Percentiles rank a stretch among this genome's conserved stretches.
phyloP scores from a whole-genome alignment of 2,329 filamentous ascomycete genomes.

The Fusarium abutilonis region DNA sequence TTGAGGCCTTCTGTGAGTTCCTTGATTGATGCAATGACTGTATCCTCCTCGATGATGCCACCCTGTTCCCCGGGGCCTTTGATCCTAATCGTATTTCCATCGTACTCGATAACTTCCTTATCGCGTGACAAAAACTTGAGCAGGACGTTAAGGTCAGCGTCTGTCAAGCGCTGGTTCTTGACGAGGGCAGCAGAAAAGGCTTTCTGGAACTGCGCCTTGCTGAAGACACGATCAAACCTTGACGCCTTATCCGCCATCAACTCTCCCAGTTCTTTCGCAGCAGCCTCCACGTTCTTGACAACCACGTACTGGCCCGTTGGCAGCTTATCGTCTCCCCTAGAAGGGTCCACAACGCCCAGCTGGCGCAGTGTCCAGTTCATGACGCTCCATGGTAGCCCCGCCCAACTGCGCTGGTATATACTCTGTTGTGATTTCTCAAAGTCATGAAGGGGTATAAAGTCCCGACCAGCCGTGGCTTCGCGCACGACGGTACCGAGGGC shows the following conservation, averaged over 20 bases:
- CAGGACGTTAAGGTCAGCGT: slow-evolving; percentile 74
- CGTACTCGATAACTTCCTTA: slow-evolving; percentile 65
- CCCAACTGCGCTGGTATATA: slow-evolving; percentile 76
- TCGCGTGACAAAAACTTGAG: slow-evolving; percentile 76
- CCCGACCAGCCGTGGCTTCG: slow-evolving; percentile 75
- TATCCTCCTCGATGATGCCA: slow-evolving; percentile 78
- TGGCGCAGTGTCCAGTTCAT: slow-evolving; percentile 80
- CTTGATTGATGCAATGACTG: slow-evolving; percentile 84
- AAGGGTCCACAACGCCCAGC: slow-evolving; percentile 67
- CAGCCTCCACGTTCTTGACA: slow-evolving; percentile 68
- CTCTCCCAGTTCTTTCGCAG: slow-evolving; percentile 64
- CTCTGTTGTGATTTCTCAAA: slow-evolving; percentile 74
- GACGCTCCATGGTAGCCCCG: slow-evolving; percentile 74
- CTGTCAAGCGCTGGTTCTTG: slow-evolving; percentile 62
- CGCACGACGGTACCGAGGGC: slow-evolving; percentile 80
- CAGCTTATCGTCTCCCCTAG: slow-evolving; percentile 63
- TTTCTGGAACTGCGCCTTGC: slow-evolving; percentile 70
- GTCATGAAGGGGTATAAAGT: slow-evolving; percentile 74
- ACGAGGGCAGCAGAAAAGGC: slow-evolving; percentile 65
- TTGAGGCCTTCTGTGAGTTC: slow-evolving; percentile 79
- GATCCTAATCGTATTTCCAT: slow-evolving; percentile 79
- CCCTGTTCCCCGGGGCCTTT: slow-evolving; percentile 61
- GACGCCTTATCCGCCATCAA: slow-evolving; percentile 55
- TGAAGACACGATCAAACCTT: slow-evolving; percentile 74
- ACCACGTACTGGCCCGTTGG: slow-evolving; percentile 73